Conservation (phyloP, 345 rosid genomes). For the Pugionium dolabratum region DNA sequence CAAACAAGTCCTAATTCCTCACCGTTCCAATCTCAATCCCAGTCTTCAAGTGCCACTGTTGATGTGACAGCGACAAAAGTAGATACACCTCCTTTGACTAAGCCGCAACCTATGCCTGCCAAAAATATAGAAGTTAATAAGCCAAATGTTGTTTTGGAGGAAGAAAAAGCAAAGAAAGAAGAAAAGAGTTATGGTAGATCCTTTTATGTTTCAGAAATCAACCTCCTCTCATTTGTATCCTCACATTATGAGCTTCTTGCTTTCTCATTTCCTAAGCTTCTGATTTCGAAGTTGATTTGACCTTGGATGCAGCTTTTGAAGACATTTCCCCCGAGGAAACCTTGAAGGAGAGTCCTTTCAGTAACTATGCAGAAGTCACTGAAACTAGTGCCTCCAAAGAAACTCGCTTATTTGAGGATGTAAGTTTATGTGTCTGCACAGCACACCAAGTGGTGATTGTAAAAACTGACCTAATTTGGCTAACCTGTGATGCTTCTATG, state of each 20-base stretch:
- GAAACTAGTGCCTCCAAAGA: no score
- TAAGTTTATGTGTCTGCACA: no score
- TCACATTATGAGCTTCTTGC: background rate
- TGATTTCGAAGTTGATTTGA: conserved; percentile 18
- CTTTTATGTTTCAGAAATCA: conserved; percentile 1
- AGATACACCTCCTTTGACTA: conserved; percentile 49
- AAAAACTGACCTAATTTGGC: no score
- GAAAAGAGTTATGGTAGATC: conserved; percentile 71
- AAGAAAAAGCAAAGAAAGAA: conserved; percentile 51
- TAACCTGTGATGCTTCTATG: no score
- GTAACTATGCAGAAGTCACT: no score
- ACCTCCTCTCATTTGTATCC: background rate
- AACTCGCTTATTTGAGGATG: no score
- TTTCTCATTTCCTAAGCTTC: conserved; percentile 28
- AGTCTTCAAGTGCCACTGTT: conserved; percentile 54
- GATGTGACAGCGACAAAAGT: conserved; percentile 72
- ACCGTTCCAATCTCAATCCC: conserved; percentile 49
- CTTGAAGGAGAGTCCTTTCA: no score
- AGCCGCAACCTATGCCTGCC: conserved; percentile 45
- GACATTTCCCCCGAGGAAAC: no score
- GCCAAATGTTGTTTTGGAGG: conserved; percentile 44
- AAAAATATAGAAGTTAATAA: conserved; percentile 61
- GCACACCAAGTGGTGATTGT: no score
- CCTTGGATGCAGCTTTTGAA: background rate
- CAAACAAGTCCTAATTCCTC: conserved; percentile 49